These are phyloP conservation scores for Combretum micranthum DNA, from an alignment of 345 rosid species.

Conservation along the genomic window DNA sequence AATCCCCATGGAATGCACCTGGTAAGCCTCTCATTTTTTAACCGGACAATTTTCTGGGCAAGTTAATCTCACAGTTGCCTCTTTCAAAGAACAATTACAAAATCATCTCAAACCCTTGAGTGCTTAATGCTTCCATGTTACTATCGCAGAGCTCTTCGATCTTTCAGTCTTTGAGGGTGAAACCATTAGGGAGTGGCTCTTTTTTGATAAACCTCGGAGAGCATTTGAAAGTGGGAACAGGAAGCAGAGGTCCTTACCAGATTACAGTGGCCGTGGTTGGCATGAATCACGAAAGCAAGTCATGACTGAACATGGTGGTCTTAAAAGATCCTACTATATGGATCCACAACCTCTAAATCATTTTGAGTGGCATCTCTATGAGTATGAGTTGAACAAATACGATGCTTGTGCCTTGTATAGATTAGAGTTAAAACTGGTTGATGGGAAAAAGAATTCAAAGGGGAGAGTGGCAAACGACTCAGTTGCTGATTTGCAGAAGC, in stretches of 20 bases:
- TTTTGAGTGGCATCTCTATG: slow-evolving; percentile 97
- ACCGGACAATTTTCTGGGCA: background rate
- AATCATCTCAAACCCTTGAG: slow-evolving; percentile 5
- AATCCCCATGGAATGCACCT: slow-evolving; percentile 99
- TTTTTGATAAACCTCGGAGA: slow-evolving; percentile 93
- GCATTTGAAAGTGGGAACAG: slow-evolving; percentile 97
- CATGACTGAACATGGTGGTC: slow-evolving; percentile 86
- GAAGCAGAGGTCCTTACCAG: slow-evolving; percentile 98
- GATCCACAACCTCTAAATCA: slow-evolving; percentile 93
- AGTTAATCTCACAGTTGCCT: background rate
- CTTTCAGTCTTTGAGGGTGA: slow-evolving; percentile 79
- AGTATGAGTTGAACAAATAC: slow-evolving; percentile 87
- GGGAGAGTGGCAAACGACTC: slow-evolving; percentile 66
- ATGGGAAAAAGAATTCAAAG: slow-evolving; percentile 80
- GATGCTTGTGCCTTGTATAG: slow-evolving; percentile 95
- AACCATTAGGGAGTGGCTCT: slow-evolving; percentile 96
- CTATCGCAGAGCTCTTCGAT: slow-evolving; percentile 83
- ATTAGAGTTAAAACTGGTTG: slow-evolving; percentile 88
- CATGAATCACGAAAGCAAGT: slow-evolving; percentile 97
- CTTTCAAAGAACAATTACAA: background rate
- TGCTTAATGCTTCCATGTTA: slow-evolving; percentile 9
- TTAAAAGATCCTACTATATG: slow-evolving; percentile 98
- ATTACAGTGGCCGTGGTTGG: slow-evolving; percentile 96
- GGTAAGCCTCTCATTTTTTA: slow-evolving; percentile 37
- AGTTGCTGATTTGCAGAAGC: slow-evolving; percentile 86